These are phyloP conservation scores for Leishmania major DNA, from an alignment of 208 protist species.

Conservation along the genomic window DNA sequence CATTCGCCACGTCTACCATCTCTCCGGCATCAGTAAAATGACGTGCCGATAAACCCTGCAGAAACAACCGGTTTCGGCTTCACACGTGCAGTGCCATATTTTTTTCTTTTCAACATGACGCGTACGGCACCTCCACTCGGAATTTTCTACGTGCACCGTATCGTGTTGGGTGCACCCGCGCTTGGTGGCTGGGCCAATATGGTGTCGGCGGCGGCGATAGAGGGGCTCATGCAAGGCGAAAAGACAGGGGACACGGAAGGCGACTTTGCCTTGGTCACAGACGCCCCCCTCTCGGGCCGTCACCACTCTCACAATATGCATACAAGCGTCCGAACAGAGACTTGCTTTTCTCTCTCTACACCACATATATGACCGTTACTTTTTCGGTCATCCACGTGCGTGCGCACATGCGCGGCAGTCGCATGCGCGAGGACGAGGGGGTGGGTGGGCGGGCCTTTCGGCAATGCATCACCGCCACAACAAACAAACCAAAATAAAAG, in stretches of 20 bases:
- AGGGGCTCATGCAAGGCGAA: background rate
- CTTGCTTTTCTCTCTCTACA: background rate
- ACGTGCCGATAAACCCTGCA: background rate
- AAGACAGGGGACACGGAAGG: background rate
- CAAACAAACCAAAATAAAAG: conserved; percentile 13
- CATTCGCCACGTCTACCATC: background rate
- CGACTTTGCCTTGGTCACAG: background rate
- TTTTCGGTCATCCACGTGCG: background rate
- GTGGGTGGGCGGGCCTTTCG: background rate
- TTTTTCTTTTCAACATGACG: background rate
- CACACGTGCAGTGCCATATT: background rate
- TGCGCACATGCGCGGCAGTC: background rate
- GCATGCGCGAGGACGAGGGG: background rate
- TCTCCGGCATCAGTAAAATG: background rate
- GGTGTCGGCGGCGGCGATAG: background rate
- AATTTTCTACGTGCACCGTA: background rate
- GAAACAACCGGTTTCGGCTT: background rate
- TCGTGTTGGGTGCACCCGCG: background rate
- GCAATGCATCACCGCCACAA: background rate
- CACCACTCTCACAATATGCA: background rate
- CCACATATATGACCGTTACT: background rate
- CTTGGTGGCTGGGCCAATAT: background rate
- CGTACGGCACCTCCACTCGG: background rate
- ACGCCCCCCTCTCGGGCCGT: background rate
- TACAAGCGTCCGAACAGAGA: background rate